Percentiles rank a stretch among this genome's conserved stretches.
phyloP scores from a whole-genome alignment of 2,329 filamentous ascomycete species.

The Acrodontium crateriforme region DNA sequence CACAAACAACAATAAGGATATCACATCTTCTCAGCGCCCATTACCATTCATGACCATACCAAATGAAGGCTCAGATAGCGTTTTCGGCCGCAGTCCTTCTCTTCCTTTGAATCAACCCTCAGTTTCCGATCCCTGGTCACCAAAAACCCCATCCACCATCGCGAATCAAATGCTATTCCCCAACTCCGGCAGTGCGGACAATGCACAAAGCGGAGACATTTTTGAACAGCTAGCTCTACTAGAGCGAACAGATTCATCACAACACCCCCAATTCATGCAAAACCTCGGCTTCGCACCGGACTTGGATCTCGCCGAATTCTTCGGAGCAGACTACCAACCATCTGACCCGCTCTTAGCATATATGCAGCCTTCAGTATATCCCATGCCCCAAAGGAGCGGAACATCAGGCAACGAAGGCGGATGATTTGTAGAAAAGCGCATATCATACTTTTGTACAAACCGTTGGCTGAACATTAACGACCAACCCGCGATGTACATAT shows the following conservation, averaged over 20 bases:
- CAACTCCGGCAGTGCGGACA: neutral
- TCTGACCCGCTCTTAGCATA: conserved; percentile 27
- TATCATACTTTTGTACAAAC: too few species aligned
- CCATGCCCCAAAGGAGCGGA: too few species aligned
- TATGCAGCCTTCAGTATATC: conserved; percentile 21
- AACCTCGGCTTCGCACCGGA: conserved; percentile 53
- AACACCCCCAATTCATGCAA: conserved; percentile 51
- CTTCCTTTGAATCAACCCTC: conserved; percentile 1
- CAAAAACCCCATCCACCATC: neutral
- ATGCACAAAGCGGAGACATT: conserved; percentile 23
- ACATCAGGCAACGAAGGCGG: too few species aligned
- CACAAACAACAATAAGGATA: conserved; percentile 3
- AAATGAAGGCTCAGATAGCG: conserved; percentile 7
- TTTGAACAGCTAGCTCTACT: conserved; percentile 46
- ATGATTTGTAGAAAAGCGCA: too few species aligned
- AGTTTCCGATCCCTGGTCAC: neutral
- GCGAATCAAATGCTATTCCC: neutral
- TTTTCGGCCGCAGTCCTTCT: conserved; percentile 4
- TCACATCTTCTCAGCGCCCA: conserved; percentile 1
- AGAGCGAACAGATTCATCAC: conserved; percentile 40
- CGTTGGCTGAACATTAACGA: too few species aligned
- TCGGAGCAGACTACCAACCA: conserved; percentile 28
- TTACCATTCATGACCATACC: conserved; percentile 12
- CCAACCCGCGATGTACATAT: too few species aligned
- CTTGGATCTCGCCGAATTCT: conserved; percentile 43